Conservation (phyloP, 768 basidiomycete species). For the Boletus pseudo-olivaceus region DNA sequence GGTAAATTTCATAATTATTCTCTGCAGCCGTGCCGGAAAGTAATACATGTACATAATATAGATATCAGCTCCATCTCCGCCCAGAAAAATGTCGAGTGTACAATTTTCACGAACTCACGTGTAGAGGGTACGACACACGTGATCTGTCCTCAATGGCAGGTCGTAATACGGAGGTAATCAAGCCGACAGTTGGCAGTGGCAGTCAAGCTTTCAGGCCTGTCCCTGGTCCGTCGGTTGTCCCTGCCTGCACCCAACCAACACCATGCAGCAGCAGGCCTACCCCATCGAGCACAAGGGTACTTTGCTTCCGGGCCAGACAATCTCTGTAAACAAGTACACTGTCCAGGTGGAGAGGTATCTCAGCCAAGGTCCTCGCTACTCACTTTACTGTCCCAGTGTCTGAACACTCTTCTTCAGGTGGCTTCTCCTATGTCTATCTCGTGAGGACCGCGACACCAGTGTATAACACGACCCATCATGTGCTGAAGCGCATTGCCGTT, state of each 20-base stretch:
- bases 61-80: too few species aligned
- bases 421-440: slow-evolving; percentile 97
- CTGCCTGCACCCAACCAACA: slow-evolving; percentile 5
- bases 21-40: too few species aligned
- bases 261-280: slow-evolving; percentile 45
- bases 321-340: slow-evolving; percentile 83
- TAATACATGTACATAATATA: too few species aligned
- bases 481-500: slow-evolving; percentile 94
- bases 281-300: slow-evolving; percentile 55
- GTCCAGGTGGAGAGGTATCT: slow-evolving; percentile 95
- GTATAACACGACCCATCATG: slow-evolving; percentile 90
- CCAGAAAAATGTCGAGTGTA: too few species aligned
- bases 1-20: too few species aligned
- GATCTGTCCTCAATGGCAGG: neutral
- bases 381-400: slow-evolving; percentile 5
- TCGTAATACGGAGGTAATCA: neutral
- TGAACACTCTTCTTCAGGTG: slow-evolving; percentile 52
- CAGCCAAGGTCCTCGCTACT: slow-evolving; percentile 68
- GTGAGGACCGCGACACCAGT: slow-evolving; percentile 84
- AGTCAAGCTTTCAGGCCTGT: slow-evolving; percentile 4
- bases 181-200: neutral
- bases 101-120: too few species aligned
- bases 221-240: slow-evolving; percentile 2
- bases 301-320: slow-evolving; percentile 76
- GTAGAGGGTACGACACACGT: slow-evolving; percentile 11